Base-by-base conservation (phyloP, 2,329 filamentous ascomycete genomes). In the Orbilia brochopaga region DNA sequence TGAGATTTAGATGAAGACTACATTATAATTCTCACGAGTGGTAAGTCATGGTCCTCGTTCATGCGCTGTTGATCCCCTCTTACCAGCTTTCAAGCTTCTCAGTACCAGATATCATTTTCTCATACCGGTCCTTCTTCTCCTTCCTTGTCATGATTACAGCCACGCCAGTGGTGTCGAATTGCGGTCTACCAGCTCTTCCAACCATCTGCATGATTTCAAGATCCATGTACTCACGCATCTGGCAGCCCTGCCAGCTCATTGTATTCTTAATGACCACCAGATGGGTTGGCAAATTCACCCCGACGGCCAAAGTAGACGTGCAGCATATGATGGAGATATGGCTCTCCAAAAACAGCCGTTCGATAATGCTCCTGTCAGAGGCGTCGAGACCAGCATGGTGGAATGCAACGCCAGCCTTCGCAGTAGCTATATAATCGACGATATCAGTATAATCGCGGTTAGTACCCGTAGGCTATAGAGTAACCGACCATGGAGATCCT, bases 181-280 rank as follows among this genome's bases (percentile, higher is more conserved):
- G 91, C 4, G 91, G 91, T 19, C 91, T 83, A 0, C 91, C 91
- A 56, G 91, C 91, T 74, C 91, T 86, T 5, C 91, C 91, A 54
- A 95, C 84, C 91, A 96, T 95, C 76, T 96, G 91, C 88, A 93
- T 93, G 73, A 93, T 85, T 75, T 95, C 91, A 3, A 95, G 82
- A 77, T 94, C 90, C 0, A 90, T 87, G 75, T 91, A 92, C 77
- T 94, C 90, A 62, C 87, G 85, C 40, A 85, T 76, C 6, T 80
- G 83, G 5, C 83, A 82, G 64, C 86, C 84, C 64, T 86, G 85
- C 79, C 86, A 92, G 0, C 83, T 82, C 2, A 87, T 83, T 0
- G 91, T 95, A 21, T 90, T 90, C 78, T 95, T 95, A 62, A 96
- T 85, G 8, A 95, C 86, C 2, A 92, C 90, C 1, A 92, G 85